These are phyloP conservation scores for Agastache rugosa DNA, from an alignment of 257 asterid genomes.

Conservation along the genomic window DNA sequence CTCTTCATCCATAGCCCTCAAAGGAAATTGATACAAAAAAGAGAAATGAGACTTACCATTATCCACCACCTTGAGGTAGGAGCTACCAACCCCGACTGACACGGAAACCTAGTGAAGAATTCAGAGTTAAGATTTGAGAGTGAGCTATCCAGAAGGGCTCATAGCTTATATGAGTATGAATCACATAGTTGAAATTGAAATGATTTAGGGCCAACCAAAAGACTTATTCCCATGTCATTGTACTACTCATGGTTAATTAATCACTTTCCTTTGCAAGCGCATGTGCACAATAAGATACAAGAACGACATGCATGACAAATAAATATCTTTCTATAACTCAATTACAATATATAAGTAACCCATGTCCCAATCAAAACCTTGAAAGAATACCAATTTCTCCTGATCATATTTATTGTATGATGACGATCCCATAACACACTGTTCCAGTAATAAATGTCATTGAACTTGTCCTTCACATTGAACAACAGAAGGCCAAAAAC, in stretches of 20 bases:
- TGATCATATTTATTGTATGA: neutral
- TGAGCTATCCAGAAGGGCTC: constrained; percentile 23
- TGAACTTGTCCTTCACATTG: neutral
- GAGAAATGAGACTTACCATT: constrained; percentile 61
- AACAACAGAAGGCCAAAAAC: constrained; percentile 3
- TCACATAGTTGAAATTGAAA: constrained; percentile 17
- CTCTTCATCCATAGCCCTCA: constrained; percentile 19
- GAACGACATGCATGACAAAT: constrained; percentile 1
- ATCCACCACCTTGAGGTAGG: constrained; percentile 75
- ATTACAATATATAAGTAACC: neutral
- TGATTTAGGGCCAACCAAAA: constrained; percentile 25
- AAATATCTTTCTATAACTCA: constrained; percentile 5
- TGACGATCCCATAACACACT: constrained; percentile 1
- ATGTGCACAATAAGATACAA: constrained; percentile 1
- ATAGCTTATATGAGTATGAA: constrained; percentile 21
- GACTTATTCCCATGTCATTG: constrained; percentile 5
- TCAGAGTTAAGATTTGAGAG: constrained; percentile 22
- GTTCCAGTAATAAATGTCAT: neutral
- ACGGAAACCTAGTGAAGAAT: constrained; percentile 65
- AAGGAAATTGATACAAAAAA: neutral
- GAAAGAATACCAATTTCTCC: constrained; percentile 6
- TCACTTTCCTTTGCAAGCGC: constrained; percentile 16
- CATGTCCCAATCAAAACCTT: constrained; percentile 1
- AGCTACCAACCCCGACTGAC: constrained; percentile 67
- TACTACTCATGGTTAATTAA: neutral